phyloP scores from a whole-genome alignment of 2,329 filamentous ascomycete species.

The Hypomyces rosellus region DNA sequence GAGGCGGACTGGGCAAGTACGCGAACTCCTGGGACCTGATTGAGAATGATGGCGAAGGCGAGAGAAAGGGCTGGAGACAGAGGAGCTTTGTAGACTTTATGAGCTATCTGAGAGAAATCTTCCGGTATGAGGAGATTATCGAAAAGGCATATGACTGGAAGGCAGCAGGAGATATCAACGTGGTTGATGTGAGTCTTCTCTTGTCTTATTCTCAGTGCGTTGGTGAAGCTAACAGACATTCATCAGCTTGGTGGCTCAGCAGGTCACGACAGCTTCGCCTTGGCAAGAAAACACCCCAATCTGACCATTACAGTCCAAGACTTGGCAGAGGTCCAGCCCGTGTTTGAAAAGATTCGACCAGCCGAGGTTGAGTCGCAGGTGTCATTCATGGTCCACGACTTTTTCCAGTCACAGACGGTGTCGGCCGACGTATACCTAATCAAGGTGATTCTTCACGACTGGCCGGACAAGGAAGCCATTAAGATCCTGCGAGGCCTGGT shows the following conservation, averaged over 20 bases:
- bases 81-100: conserved; percentile 35
- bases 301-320: conserved; percentile 39
- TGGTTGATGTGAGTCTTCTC: conserved; percentile 25
- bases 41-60: conserved; percentile 2
- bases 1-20: too few relatives aligned
- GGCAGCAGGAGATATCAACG: conserved; percentile 26
- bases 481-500: conserved; percentile 34
- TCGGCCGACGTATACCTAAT: conserved; percentile 37
- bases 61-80: conserved; percentile 31
- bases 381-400: conserved; percentile 29
- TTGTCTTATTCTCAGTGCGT: too few relatives aligned
- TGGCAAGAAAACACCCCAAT: conserved; percentile 16
- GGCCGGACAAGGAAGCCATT: conserved; percentile 38
- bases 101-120: conserved; percentile 34
- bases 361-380: conserved; percentile 23
- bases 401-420: conserved; percentile 28
- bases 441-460: conserved; percentile 49
- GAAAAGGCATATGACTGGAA: conserved; percentile 31
- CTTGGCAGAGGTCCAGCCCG: conserved; percentile 27
- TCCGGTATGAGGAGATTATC: conserved; percentile 29
- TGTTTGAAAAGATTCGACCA: conserved; percentile 27
- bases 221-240: too few relatives aligned
- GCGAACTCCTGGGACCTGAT: too few relatives aligned
- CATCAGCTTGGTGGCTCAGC: too few relatives aligned
- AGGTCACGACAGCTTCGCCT: too few relatives aligned